Conservation (phyloP, 805 yeast species). For the Hanseniaspora meyeri region DNA sequence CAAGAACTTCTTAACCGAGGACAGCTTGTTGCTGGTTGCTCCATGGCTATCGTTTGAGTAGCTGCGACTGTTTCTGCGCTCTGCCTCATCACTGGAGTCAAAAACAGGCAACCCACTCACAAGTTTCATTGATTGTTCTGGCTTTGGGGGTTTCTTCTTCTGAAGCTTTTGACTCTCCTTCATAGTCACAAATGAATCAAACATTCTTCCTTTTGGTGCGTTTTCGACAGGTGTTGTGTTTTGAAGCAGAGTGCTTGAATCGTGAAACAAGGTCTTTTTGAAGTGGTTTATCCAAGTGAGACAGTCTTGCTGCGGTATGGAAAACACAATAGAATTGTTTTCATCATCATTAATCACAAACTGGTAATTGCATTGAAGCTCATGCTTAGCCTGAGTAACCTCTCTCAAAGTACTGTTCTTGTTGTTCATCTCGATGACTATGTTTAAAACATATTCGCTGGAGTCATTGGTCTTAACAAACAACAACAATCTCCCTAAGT, state of each 20-base stretch:
- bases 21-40: neutral
- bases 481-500: conserved; percentile 50
- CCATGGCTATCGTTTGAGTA: neutral
- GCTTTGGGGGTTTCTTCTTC: conserved; percentile 17
- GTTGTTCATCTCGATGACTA: conserved; percentile 44
- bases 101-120: conserved; percentile 28
- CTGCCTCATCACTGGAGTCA: neutral
- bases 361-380: conserved; percentile 30
- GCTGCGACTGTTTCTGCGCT: neutral
- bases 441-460: conserved; percentile 33
- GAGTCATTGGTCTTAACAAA: conserved; percentile 30
- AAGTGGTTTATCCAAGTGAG: conserved; percentile 42
- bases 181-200: conserved; percentile 27
- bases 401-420: conserved; percentile 48
- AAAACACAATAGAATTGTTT: conserved; percentile 43
- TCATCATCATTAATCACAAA: conserved; percentile 37
- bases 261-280: conserved; percentile 10
- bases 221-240: conserved; percentile 3
- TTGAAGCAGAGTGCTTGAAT: conserved; percentile 3
- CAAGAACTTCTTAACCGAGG: conserved; percentile 11
- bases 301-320: conserved; percentile 42
- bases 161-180: conserved; percentile 18
- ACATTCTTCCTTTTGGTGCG: conserved; percentile 23
- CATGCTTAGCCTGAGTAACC: conserved; percentile 31
- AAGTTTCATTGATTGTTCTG: conserved; percentile 24